Conservation (phyloP, 768 basidiomycete genomes). For the Auriscalpium orientale region DNA sequence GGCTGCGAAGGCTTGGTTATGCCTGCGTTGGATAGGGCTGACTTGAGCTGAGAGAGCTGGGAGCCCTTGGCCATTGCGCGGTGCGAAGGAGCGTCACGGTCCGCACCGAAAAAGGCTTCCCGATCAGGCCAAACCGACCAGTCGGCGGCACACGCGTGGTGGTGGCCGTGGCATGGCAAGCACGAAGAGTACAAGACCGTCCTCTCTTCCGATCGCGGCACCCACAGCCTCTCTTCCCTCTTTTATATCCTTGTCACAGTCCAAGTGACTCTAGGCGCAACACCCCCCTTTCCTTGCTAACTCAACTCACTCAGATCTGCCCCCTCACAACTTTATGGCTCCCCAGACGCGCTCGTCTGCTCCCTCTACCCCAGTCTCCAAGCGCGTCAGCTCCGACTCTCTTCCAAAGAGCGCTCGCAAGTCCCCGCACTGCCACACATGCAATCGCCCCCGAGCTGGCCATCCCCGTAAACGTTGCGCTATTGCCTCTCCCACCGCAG, state of each 20-base stretch:
- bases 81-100: not conserved
- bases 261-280: no score
- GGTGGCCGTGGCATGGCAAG: no score
- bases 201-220: no score
- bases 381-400: conserved; percentile 2
- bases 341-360: conserved; percentile 8
- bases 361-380: not conserved
- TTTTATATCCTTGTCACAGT: no score
- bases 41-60: conserved; percentile 86
- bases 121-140: no score
- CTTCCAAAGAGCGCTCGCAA: conserved; percentile 40
- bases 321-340: conserved; percentile 1
- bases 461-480: conserved; percentile 64
- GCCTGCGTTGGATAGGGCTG: conserved; percentile 74
- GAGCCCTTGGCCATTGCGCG: conserved; percentile 69
- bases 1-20: conserved; percentile 48
- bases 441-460: conserved; percentile 47
- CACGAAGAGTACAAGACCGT: no score
- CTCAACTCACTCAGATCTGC: not conserved
- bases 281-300: no score
- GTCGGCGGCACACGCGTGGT: no score
- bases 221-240: no score
- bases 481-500: conserved; percentile 16
- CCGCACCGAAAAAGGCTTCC: not conserved
- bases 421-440: conserved; percentile 45